Percentiles rank a stretch among this genome's conserved stretches.
Evolutionary conservation across 441 rosid genomes (phyloP).

Genomic region (Dalechampia spathulata): DNA sequence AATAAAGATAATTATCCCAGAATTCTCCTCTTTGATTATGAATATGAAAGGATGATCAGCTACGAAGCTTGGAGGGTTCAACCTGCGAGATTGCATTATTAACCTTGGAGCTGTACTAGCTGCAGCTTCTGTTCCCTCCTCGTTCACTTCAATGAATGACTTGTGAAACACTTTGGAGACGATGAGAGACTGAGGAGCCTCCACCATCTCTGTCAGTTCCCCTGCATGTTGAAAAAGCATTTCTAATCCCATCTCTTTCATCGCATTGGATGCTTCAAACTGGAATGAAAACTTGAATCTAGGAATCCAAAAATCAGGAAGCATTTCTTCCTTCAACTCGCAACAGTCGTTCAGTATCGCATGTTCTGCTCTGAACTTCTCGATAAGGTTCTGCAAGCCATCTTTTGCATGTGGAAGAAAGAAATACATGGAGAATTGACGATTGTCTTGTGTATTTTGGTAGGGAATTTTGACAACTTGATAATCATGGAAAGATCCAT

Average conservation of each 20-base stretch:
- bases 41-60: conserved; percentile 36
- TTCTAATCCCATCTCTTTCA: conserved; percentile 13
- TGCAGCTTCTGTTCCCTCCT: conserved; percentile 22
- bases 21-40: conserved; percentile 23
- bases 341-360: not conserved
- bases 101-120: conserved; percentile 12
- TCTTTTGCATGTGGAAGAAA: conserved; percentile 17
- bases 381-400: not conserved
- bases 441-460: conserved; percentile 6
- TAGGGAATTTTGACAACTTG: conserved; percentile 17
- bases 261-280: conserved; percentile 12
- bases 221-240: conserved; percentile 6
- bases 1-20: conserved; percentile 14
- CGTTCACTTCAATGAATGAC: conserved; percentile 17
- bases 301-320: conserved; percentile 20
- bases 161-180: conserved; percentile 17
- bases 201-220: conserved; percentile 17
- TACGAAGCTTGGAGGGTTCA: conserved; percentile 20
- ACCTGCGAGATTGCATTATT: not conserved
- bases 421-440: conserved; percentile 17
- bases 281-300: conserved; percentile 21
- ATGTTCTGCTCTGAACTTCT: not conserved
- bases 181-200: not conserved
- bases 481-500: conserved; percentile 5
- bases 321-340: not conserved